Conservation (phyloP, 768 basidiomycete genomes). For the Phaeolepiota aurea region DNA sequence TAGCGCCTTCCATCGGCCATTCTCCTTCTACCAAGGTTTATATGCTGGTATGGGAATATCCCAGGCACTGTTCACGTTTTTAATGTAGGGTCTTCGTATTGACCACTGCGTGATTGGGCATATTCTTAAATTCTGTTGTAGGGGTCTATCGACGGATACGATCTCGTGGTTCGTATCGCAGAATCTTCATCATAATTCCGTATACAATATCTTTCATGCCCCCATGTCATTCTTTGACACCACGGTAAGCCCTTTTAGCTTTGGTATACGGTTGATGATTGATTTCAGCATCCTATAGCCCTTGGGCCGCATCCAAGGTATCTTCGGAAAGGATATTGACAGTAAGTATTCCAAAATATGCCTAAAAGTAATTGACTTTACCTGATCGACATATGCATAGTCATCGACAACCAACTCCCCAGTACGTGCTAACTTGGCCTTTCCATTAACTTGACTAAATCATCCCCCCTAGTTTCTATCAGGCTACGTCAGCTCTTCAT, state of each 20-base stretch:
- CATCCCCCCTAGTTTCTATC: constrained; percentile 35
- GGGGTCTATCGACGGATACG: constrained; percentile 45
- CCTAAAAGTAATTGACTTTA: background rate
- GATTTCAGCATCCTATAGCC: constrained; percentile 25
- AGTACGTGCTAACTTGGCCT: constrained; percentile 27
- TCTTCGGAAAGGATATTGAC: constrained; percentile 63
- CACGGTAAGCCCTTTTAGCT: constrained; percentile 25
- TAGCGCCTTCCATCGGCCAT: constrained; percentile 37
- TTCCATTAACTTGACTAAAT: background rate
- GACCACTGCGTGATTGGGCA: background rate
- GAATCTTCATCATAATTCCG: constrained; percentile 51
- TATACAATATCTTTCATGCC: constrained; percentile 54
- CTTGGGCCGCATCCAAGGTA: constrained; percentile 49
- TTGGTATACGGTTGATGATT: background rate
- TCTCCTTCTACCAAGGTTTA: constrained; percentile 55
- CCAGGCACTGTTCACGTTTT: constrained; percentile 48
- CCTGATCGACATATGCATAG: constrained; percentile 21
- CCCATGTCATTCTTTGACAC: constrained; percentile 78
- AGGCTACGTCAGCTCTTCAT: constrained; percentile 50
- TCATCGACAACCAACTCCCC: constrained; percentile 53
- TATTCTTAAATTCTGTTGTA: constrained; percentile 11
- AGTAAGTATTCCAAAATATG: constrained; percentile 22
- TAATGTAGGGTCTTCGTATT: constrained; percentile 29
- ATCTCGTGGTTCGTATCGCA: constrained; percentile 53
- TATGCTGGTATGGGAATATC: constrained; percentile 56